Evolutionary conservation across 1,139 yeast species (phyloP).

Genomic region (Lodderomyces oxycetoniae): DNA sequence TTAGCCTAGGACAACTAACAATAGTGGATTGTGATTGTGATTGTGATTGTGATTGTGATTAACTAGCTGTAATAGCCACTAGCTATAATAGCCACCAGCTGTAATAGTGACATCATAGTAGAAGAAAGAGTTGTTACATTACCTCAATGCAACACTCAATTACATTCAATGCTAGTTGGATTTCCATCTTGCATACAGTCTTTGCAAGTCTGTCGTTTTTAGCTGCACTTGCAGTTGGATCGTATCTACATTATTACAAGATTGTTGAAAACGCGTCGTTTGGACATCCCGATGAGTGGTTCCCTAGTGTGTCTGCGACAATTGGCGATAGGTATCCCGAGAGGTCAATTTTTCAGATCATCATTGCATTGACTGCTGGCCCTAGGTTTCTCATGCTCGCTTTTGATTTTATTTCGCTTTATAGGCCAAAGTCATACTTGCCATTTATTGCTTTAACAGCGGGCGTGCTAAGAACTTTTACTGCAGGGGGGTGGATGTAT

Average conservation of each 20-base stretch:
- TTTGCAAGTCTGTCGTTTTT: slow-evolving; percentile 72
- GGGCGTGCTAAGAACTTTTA: slow-evolving; percentile 78
- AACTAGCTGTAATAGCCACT: too few species aligned
- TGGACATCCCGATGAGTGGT: slow-evolving; percentile 98
- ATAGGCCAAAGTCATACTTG: slow-evolving; percentile 32
- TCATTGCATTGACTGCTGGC: slow-evolving; percentile 75
- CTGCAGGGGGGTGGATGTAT: slow-evolving; percentile 99
- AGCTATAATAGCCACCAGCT: too few species aligned
- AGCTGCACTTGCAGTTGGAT: slow-evolving; percentile 70
- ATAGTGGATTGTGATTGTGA: too few species aligned
- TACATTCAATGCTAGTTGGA: slow-evolving; percentile 52
- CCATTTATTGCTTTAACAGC: slow-evolving; percentile 45
- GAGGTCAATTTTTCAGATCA: slow-evolving; percentile 81
- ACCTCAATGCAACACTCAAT: too few species aligned
- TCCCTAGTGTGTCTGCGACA: slow-evolving; percentile 94
- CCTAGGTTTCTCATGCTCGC: slow-evolving; percentile 77
- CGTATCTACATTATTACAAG: slow-evolving; percentile 71
- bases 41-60: too few species aligned
- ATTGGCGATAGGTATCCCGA: slow-evolving; percentile 97
- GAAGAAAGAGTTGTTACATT: too few species aligned
- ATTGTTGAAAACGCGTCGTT: slow-evolving; percentile 81
- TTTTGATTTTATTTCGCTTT: slow-evolving; percentile 49
- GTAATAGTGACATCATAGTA: too few species aligned
- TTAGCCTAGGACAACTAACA: too few species aligned
- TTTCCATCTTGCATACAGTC: slow-evolving; percentile 67